These are phyloP conservation scores for Rosa chinensis DNA, from an alignment of 306 rosid genomes.

Conservation along the genomic window DNA sequence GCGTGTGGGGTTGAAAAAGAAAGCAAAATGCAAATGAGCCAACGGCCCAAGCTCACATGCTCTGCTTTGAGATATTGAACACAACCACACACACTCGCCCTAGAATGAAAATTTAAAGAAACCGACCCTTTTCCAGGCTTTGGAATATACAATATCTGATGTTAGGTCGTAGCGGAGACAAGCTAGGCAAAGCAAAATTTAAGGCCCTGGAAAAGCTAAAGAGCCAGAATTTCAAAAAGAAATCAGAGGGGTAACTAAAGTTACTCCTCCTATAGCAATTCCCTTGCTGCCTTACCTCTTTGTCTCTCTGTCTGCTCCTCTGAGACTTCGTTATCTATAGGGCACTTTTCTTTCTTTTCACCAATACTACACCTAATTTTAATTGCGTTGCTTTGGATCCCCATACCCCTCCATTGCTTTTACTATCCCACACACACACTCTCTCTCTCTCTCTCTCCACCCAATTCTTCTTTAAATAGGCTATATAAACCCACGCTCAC, in stretches of 20 bases:
- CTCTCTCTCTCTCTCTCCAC: neutral
- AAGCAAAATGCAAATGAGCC: neutral
- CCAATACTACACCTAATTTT: slow-evolving; percentile 17
- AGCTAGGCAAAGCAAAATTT: slow-evolving; percentile 20
- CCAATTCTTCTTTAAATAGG: slow-evolving; percentile 31
- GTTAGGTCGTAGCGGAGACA: slow-evolving; percentile 19
- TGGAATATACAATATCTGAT: slow-evolving; percentile 32
- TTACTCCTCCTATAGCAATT: slow-evolving; percentile 13
- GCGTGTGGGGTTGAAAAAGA: slow-evolving; percentile 36
- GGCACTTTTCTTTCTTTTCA: slow-evolving; percentile 26
- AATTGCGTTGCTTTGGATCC: slow-evolving; percentile 32
- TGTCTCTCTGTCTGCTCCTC: slow-evolving; percentile 56
- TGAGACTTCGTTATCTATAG: slow-evolving; percentile 48
- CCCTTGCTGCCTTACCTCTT: slow-evolving; percentile 37
- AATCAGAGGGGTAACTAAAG: slow-evolving; percentile 25
- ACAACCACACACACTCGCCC: neutral
- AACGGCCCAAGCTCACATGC: neutral
- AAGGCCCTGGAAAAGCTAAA: slow-evolving; percentile 29
- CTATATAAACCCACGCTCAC: slow-evolving; percentile 37
- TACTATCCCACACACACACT: slow-evolving; percentile 17
- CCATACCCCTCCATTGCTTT: slow-evolving; percentile 21
- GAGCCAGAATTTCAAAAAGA: slow-evolving; percentile 34
- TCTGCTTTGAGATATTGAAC: slow-evolving; percentile 18
- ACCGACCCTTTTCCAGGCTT: slow-evolving; percentile 18
- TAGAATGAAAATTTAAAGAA: slow-evolving; percentile 3